Conservation (phyloP, 1,139 yeast species). For the Candida sp. region DNA sequence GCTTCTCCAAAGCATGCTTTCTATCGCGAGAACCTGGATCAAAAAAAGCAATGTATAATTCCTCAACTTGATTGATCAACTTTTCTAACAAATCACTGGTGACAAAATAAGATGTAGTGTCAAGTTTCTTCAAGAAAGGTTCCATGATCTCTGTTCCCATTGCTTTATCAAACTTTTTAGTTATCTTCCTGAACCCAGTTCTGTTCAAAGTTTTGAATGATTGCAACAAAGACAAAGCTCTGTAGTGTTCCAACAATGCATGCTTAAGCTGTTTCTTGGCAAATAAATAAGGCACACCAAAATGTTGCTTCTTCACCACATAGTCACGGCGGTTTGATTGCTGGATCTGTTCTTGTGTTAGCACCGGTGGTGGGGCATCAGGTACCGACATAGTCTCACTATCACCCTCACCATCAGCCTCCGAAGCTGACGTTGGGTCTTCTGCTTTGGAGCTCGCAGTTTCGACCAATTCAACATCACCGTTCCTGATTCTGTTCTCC, state of each 20-base stretch:
- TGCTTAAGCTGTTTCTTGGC: slow-evolving; percentile 79
- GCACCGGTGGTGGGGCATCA: slow-evolving; percentile 12
- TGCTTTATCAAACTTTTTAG: slow-evolving; percentile 88
- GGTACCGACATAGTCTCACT: slow-evolving; percentile 5
- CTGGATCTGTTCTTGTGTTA: slow-evolving; percentile 20
- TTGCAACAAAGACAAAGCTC: slow-evolving; percentile 76
- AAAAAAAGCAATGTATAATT: slow-evolving; percentile 66
- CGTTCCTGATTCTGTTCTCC: slow-evolving; percentile 48
- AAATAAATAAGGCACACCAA: slow-evolving; percentile 63
- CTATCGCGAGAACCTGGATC: slow-evolving; percentile 68
- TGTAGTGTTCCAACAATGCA: slow-evolving; percentile 81
- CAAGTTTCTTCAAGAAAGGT: slow-evolving; percentile 63
- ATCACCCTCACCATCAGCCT: slow-evolving; percentile 13
- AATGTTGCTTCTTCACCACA: slow-evolving; percentile 28
- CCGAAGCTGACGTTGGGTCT: slow-evolving; percentile 21
- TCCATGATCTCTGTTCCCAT: slow-evolving; percentile 52
- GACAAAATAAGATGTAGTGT: slow-evolving; percentile 56
- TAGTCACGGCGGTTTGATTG: slow-evolving; percentile 36
- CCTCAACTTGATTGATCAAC: slow-evolving; percentile 65
- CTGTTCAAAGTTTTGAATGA: slow-evolving; percentile 80
- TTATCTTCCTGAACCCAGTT: slow-evolving; percentile 87
- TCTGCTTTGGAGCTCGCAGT: slow-evolving; percentile 14
- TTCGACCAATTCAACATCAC: slow-evolving; percentile 20
- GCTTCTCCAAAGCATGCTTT: slow-evolving; percentile 76
- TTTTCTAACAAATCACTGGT: slow-evolving; percentile 71